These are phyloP conservation scores for Trichoderma orchidacearum DNA, from an alignment of 495 filamentous ascomycete genomes.

Conservation along the genomic window DNA sequence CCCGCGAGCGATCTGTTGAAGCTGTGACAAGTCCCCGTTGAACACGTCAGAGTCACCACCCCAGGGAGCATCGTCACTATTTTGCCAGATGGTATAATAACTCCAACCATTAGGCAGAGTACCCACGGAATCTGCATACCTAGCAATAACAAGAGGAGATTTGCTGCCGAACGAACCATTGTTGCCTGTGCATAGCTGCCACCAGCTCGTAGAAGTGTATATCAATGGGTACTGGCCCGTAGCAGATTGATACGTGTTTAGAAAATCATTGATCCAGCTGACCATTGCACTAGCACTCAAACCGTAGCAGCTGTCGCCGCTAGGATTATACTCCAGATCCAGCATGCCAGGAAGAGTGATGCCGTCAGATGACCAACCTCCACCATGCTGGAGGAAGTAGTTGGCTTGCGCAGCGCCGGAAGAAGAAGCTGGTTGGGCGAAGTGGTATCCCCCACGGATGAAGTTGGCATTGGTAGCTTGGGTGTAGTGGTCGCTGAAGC, in stretches of 20 bases:
- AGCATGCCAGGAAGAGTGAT: conserved; percentile 55
- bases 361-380: conserved; percentile 47
- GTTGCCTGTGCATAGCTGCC: conserved; percentile 46
- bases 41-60: conserved; percentile 40
- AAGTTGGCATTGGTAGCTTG: conserved; percentile 41
- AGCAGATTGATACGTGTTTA: conserved; percentile 35
- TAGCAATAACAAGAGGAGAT: conserved; percentile 44
- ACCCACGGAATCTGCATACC: conserved; percentile 33
- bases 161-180: conserved; percentile 33
- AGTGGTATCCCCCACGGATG: conserved; percentile 52
- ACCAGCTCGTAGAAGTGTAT: conserved; percentile 49
- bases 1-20: conserved; percentile 3
- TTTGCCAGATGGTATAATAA: conserved; percentile 49
- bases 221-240: conserved; percentile 46
- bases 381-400: conserved; percentile 47
- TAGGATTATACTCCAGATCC: conserved; percentile 42
- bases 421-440: conserved; percentile 38
- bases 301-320: conserved; percentile 36
- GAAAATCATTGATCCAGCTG: conserved; percentile 46
- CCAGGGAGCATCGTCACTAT: conserved; percentile 28
- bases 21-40: conserved; percentile 23
- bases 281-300: conserved; percentile 40
- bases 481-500: conserved; percentile 40
- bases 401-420: conserved; percentile 40
- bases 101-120: conserved; percentile 45